phyloP scores from a whole-genome alignment of 768 basidiomycete genomes.

The Trametopsis cervina region DNA sequence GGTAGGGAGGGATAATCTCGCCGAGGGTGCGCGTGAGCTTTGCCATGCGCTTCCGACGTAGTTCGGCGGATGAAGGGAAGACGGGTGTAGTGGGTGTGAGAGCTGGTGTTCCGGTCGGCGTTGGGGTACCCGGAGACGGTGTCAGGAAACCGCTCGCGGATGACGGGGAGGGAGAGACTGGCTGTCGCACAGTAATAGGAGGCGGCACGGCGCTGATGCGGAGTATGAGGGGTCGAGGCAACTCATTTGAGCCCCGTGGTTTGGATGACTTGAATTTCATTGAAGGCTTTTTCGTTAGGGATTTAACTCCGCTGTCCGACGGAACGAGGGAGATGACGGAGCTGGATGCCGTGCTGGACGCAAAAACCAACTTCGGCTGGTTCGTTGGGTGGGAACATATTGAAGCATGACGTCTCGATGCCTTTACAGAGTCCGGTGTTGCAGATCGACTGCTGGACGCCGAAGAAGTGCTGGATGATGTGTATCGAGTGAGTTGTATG shows the following conservation, averaged over 20 bases:
- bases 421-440: neutral
- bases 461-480: neutral
- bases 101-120: conserved; percentile 1
- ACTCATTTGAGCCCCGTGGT: neutral
- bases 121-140: conserved; percentile 4
- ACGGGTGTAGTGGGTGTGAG: conserved; percentile 19
- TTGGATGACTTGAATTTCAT: conserved; percentile 7
- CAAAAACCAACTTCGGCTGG: neutral
- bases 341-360: conserved; percentile 1
- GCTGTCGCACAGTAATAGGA: neutral
- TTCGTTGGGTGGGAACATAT: conserved; percentile 5
- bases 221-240: conserved; percentile 11
- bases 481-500: neutral
- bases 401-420: conserved; percentile 7
- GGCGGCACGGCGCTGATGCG: conserved; percentile 4
- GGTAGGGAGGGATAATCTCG: conserved; percentile 50
- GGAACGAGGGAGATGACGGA: conserved; percentile 3
- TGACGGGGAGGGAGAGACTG: neutral
- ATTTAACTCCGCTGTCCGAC: neutral
- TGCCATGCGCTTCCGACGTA: conserved; percentile 44
- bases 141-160: neutral
- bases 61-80: conserved; percentile 25
- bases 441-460: conserved; percentile 6
- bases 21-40: conserved; percentile 53
- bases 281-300: conserved; percentile 2